Conservation (phyloP, 352 stramenopile species). For the Phytophthora brassicae region DNA sequence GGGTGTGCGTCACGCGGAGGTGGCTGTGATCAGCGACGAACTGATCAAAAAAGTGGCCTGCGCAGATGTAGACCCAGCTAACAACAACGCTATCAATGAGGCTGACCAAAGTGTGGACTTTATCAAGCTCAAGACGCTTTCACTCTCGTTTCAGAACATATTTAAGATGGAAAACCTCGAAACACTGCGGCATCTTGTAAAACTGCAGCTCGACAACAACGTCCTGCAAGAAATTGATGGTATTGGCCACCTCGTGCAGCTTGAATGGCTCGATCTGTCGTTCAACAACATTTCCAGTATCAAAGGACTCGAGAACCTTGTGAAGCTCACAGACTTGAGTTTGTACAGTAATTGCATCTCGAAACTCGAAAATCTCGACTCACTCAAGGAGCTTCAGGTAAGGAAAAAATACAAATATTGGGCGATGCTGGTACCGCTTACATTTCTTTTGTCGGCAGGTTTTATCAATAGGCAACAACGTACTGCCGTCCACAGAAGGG, state of each 20-base stretch:
- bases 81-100: constrained; percentile 76
- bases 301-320: constrained; percentile 90
- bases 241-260: constrained; percentile 80
- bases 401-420: too few species aligned
- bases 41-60: constrained; percentile 69
- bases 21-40: constrained; percentile 81
- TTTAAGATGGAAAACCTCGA: constrained; percentile 95
- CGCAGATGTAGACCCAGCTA: constrained; percentile 59
- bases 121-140: constrained; percentile 70
- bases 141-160: constrained; percentile 93
- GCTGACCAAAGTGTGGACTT: constrained; percentile 69
- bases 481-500: constrained; percentile 72
- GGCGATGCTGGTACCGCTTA: neutral
- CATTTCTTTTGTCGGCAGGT: constrained; percentile 40
- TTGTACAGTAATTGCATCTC: constrained; percentile 94
- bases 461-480: constrained; percentile 93
- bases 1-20: constrained; percentile 70
- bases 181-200: constrained; percentile 87
- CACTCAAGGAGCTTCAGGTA: constrained; percentile 86
- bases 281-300: constrained; percentile 95
- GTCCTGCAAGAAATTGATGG: constrained; percentile 91
- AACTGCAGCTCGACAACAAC: constrained; percentile 95
- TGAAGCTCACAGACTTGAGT: constrained; percentile 89
- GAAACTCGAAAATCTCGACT: constrained; percentile 91
- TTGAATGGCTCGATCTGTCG: constrained; percentile 93